Base-by-base conservation (phyloP, 176 grass and related monocot genomes). In the Paspalum vaginatum region DNA sequence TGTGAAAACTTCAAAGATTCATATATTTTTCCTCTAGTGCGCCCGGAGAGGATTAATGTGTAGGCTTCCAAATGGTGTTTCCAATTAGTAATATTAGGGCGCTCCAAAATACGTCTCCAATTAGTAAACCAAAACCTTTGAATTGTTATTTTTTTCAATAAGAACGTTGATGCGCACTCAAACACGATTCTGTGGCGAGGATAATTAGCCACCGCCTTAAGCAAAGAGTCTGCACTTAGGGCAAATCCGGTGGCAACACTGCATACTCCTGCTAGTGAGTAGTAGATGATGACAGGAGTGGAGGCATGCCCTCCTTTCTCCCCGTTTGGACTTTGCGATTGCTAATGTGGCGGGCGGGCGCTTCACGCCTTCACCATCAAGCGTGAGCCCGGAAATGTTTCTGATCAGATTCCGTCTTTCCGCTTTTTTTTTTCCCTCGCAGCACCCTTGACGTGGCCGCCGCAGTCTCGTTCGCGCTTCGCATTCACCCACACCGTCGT, bases 161-260 rank as follows among this genome's bases (percentile, higher is more conserved):
- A n/a, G 56, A 74, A 51, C 14, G 27, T 27, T 43, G 41, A 26
- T 1, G 69, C 25, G 37, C 69, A 54, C 21, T 3, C 2, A 32
- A 74, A 32, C 12, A 9, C 44, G 42, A 43, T 42, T 17, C 6
- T 7, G 15, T 53, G 37, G 5, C n/a, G 9, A 32, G n/a, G 37
- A 32, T 17, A 9, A 18, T 74, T 74, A 64, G 47, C n/a, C 20
- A 9, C 45, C 14, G n/a, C 7, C 37, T 67, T 46, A 68, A 67
- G 61, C 50, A 57, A 56, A 59, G 38, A 60, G 2, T 16, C 0
- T 2, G 13, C 16, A 60, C 4, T 9, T 13, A 3, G 21, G 7
- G 73, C 54, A 60, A 61, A 76, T 47, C 73, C 26, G 42, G 57
- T 61, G 15, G 56, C 56, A 61, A 18, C 74, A n/a, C n/a, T n/a